A percentile compares a stretch with the other conserved stretches of the same genome.
These are phyloP conservation scores for Magnolia kwangsiensis DNA, from an alignment of 164 flowering plant species.

Conservation along the genomic window DNA sequence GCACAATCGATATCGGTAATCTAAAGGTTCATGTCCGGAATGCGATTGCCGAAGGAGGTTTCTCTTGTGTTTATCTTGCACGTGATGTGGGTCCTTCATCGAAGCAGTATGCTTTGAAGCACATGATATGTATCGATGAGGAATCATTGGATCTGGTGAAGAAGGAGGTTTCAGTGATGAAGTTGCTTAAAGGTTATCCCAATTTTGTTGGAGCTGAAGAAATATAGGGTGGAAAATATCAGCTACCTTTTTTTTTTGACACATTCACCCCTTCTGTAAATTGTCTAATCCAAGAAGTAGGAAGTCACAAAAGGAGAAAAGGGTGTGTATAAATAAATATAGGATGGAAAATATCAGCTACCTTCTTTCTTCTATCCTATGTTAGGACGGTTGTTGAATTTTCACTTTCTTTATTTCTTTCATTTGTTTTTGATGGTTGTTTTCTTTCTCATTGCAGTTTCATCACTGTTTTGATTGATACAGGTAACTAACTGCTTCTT, in stretches of 20 bases:
- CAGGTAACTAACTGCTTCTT: neutral
- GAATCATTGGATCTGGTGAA: constrained; percentile 69
- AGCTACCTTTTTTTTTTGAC: neutral
- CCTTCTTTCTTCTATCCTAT: neutral
- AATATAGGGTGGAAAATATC: constrained; percentile 42
- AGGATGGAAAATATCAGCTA: too few relatives aligned
- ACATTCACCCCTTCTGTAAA: neutral
- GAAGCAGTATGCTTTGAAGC: constrained; percentile 95
- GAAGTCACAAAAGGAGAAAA: too few relatives aligned
- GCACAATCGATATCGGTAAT: constrained; percentile 71
- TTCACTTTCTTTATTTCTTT: neutral
- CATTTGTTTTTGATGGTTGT: neutral
- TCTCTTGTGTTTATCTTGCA: constrained; percentile 89
- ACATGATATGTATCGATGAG: constrained; percentile 83
- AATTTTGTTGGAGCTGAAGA: constrained; percentile 47
- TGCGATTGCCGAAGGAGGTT: constrained; percentile 90
- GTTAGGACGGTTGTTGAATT: neutral
- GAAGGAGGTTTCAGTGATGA: constrained; percentile 93
- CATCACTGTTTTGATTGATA: neutral
- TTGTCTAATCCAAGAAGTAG: too few relatives aligned
- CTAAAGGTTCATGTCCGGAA: constrained; percentile 71
- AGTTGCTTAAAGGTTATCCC: constrained; percentile 80
- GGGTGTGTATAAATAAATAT: too few relatives aligned
- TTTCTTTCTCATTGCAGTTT: neutral
- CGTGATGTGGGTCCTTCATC: constrained; percentile 62